phyloP scores from a whole-genome alignment of 2,329 filamentous ascomycete species.

The Rutstroemia sp. region DNA sequence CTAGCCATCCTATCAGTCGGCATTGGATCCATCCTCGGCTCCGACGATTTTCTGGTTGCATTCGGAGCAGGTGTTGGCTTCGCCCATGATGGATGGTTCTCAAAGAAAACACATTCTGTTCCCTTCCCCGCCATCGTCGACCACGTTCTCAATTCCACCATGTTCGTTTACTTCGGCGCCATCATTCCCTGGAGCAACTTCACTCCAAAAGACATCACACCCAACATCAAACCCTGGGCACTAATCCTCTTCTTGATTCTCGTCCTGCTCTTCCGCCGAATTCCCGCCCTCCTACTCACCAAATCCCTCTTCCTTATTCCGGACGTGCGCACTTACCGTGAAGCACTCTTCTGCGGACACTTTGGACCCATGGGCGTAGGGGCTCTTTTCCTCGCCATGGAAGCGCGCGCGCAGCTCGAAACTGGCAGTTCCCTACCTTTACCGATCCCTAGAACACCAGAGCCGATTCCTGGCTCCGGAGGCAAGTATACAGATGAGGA shows the following conservation, averaged over 20 bases:
- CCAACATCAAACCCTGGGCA: conserved; percentile 32
- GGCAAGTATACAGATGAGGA: conserved; percentile 14
- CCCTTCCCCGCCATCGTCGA: conserved; percentile 44
- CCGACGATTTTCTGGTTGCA: conserved; percentile 49
- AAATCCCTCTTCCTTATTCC: conserved; percentile 37
- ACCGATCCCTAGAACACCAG: conserved; percentile 33
- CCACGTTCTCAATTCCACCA: conserved; percentile 44
- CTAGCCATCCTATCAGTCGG: conserved; percentile 45
- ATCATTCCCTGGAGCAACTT: conserved; percentile 45
- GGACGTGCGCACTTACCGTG: conserved; percentile 40
- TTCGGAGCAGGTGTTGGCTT: conserved; percentile 50
- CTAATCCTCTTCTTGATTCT: conserved; percentile 40
- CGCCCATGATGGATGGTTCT: conserved; percentile 45
- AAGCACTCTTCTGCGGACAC: conserved; percentile 48
- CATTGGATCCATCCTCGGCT: conserved; percentile 42
- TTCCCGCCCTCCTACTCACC: conserved; percentile 41
- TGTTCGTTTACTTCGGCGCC: conserved; percentile 50
- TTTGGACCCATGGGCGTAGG: conserved; percentile 52
- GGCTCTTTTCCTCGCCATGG: conserved; percentile 48
- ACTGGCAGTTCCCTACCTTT: conserved; percentile 38
- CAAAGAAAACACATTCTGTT: conserved; percentile 37
- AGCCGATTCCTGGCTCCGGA: conserved; percentile 16
- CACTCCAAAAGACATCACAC: conserved; percentile 32
- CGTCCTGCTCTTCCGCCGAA: conserved; percentile 43
- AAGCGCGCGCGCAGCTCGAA: conserved; percentile 45